phyloP scores from a whole-genome alignment of 345 rosid genomes.

The Abelmoschus esculentus region DNA sequence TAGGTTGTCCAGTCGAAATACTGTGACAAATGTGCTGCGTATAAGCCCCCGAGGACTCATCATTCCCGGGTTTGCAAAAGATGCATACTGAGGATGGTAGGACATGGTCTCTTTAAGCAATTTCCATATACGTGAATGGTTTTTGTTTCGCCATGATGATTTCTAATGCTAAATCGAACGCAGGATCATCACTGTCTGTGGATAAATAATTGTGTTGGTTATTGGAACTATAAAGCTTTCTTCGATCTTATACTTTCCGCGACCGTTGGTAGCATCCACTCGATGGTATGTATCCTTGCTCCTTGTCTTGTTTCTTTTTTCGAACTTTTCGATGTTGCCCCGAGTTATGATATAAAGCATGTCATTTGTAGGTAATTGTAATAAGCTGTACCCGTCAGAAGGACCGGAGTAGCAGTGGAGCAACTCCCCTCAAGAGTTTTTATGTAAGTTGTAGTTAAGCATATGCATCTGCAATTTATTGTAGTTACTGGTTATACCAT shows the following conservation, averaged over 20 bases:
- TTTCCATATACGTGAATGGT: not conserved
- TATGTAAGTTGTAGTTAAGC: conserved; percentile 35
- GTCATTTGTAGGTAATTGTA: conserved; percentile 36
- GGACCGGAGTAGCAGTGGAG: conserved; percentile 32
- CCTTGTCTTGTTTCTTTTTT: not conserved
- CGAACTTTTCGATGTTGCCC: not conserved
- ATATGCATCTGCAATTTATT: not conserved
- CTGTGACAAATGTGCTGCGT: conserved; percentile 69
- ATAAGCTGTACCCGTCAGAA: conserved; percentile 34
- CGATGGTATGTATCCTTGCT: conserved; percentile 35
- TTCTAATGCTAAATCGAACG: conserved; percentile 15
- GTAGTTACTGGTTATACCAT: not conserved
- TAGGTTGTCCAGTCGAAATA: conserved; percentile 51
- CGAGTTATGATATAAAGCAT: conserved; percentile 9
- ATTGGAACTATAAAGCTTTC: conserved; percentile 82
- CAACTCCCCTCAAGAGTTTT: conserved; percentile 32
- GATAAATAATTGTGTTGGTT: conserved; percentile 93
- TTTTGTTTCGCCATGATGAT: conserved; percentile 1
- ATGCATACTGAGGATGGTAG: conserved; percentile 87
- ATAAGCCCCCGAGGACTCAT: conserved; percentile 82
- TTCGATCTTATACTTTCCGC: conserved; percentile 55
- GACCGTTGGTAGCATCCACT: conserved; percentile 54
- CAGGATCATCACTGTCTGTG: conserved; percentile 96
- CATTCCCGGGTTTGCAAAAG: conserved; percentile 90
- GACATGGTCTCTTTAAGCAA: conserved; percentile 15